Base-by-base conservation (phyloP, 148 eudicot genomes). In the Suaeda aralocaspica region DNA sequence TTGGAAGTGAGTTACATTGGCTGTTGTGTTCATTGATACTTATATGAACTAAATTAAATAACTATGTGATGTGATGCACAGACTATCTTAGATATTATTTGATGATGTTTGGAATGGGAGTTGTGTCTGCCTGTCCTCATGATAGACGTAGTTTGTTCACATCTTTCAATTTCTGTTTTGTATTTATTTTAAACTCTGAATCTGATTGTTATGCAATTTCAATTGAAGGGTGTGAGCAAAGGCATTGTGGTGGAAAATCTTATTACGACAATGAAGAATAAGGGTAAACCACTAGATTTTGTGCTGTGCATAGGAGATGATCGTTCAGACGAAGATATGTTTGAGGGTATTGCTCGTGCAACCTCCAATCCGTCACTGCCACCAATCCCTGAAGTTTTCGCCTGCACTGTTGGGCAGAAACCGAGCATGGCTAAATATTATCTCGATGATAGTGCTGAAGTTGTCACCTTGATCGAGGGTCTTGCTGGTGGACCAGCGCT, bases 321-420 rank as follows among this genome's bases (percentile, higher is more conserved):
- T 28, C 59, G 75, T 31, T 71, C 75, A 28, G 79, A 76, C 6
- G 79, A 76, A 71, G 79, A 76, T 58, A 76, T 76, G 79, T 76
- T 76, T 28, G 79, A 76, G 66, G 73, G 67, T 5, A 65, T 71
- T 15, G 31, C 52, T 2, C 50, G 58, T 10, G 71, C 79, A 34
- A 60, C 67, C 45, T 58, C 75, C 0, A 57, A 58, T 25, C 52
- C 75, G 9, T 49, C 61, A 30, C 49, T 70, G 59, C 75, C 70
- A 11, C 80, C 78, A 21, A 79, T 76, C 48, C 59, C 82, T 0
- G 88, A 87, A 63, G 84, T 89, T 0, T 89, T 84, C n/a, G 88
- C 96, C 39, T 87, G 96, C 72, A 87, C 90, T 0, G 96, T 89
- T 0, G 96, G 96, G 18, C 96, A 85, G 69, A 89, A 89, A 80